phyloP scores from a whole-genome alignment of 768 basidiomycete species.

The Rhodotorula babjevae region DNA sequence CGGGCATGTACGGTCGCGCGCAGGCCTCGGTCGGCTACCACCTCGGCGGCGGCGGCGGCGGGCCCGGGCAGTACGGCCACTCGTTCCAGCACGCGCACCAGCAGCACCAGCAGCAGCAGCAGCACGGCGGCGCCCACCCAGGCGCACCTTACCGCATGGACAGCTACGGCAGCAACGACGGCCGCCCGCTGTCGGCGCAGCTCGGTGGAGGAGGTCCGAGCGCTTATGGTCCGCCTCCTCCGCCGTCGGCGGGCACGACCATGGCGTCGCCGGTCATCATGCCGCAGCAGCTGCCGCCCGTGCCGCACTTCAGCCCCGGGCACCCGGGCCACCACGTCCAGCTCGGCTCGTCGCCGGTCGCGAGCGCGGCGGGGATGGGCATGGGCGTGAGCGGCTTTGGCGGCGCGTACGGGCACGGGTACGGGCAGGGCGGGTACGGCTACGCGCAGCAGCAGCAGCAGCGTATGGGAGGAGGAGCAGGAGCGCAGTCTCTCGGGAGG shows the following conservation, averaged over 20 bases:
- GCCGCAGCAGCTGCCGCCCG: slow-evolving; percentile 13
- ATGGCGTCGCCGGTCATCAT: slow-evolving; percentile 34
- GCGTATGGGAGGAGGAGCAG: no score
- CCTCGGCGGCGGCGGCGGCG: background rate
- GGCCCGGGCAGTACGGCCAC: background rate
- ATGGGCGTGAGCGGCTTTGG: background rate
- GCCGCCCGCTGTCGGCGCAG: background rate
- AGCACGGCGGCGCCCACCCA: no score
- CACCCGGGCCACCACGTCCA: background rate
- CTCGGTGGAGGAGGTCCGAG: background rate
- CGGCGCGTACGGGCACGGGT: background rate
- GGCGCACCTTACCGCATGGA: background rate
- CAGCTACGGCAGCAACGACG: background rate
- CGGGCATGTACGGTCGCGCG: background rate
- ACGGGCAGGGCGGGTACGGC: background rate
- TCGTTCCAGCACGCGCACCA: background rate
- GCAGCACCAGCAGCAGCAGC: no score
- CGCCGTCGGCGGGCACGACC: slow-evolving; percentile 2
- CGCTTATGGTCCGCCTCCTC: background rate
- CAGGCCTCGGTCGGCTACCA: background rate
- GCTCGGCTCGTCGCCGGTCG: background rate
- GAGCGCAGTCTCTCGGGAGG: no score
- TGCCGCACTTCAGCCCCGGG: slow-evolving; percentile 7
- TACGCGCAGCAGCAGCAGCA: no score
- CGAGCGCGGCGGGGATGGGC: background rate